Conservation (phyloP, 345 rosid species). For the Euclidium syriacum region DNA sequence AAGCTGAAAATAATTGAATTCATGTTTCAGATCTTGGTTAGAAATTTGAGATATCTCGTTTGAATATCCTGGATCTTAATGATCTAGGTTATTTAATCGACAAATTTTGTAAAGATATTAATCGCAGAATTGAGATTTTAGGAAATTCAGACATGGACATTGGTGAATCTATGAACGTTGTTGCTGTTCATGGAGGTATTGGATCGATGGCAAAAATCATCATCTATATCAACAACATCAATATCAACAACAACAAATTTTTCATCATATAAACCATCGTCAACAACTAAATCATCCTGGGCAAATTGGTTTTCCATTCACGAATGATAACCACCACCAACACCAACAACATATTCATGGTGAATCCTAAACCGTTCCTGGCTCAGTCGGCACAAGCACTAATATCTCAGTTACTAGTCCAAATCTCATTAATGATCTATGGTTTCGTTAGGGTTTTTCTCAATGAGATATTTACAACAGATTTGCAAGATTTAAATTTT, state of each 20-base stretch:
- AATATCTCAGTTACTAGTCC: no score
- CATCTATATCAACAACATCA: not conserved
- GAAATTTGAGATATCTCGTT: not conserved
- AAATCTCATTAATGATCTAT: no score
- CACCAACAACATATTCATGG: not conserved
- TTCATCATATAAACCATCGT: not conserved
- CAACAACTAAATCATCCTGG: slow-evolving; percentile 10
- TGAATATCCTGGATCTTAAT: no score
- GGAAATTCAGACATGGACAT: not conserved
- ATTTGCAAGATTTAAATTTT: no score
- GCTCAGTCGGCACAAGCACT: no score
- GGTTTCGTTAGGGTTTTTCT: no score
- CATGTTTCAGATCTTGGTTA: slow-evolving; percentile 11
- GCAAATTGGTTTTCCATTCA: not conserved
- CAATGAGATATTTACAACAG: no score
- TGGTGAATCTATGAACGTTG: not conserved
- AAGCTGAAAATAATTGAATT: slow-evolving; percentile 17
- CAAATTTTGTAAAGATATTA: not conserved
- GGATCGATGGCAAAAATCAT: not conserved
- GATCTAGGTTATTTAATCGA: no score
- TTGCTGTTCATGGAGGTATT: not conserved
- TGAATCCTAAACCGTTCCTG: no score
- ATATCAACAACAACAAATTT: not conserved
- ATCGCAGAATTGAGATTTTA: not conserved
- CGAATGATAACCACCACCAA: not conserved